Base-by-base conservation (phyloP, 2,329 filamentous ascomycete species). In the Sclerotinia spermophila region DNA sequence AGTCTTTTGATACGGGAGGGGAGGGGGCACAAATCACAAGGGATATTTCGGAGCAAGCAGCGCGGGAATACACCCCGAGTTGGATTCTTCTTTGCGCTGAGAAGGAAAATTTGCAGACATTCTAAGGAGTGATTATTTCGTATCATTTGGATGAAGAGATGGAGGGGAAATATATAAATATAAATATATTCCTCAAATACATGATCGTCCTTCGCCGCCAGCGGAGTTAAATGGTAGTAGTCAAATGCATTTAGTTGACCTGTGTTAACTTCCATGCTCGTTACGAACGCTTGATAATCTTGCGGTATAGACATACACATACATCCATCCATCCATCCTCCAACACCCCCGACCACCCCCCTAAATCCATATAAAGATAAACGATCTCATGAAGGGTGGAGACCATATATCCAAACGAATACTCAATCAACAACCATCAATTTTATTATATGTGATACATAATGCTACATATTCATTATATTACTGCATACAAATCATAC, bases 31-130 rank as follows among this genome's bases (percentile, higher is more conserved):
- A n/a, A n/a, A n/a, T n/a, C 81, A 78, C 21, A 83, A 78, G 59
- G 58, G 76, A 74, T 83, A 81, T 35, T 75, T 68, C 66, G 80
- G 78, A 10, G 75, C 76, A 53, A 80, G 71, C n/a, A 80, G 74
- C 7, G 81, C 79, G 27, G 79, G 71, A 59, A 82, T 74, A 30
- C 79, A 78, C 81, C 79, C 62, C 75, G 65, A 38, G 81, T 81
- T 21, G 83, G 72, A 58, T 81, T 81, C 17, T 81, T 81, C 35
- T 80, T 82, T 75, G 78, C 79, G 38, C 81, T 81, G 53, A 83
- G 73, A 45, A 82, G 77, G 64, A 83, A 78, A 71, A 82, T 1
- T 4, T 3, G 5, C 80, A 66, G 79, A 80, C 81, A 83, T 83
- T 24, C 8, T 53, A 6, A 8, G n/a, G 1, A 27, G 3, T 17